phyloP scores from a whole-genome alignment of 228 moss, liverwort and hornwort species.

The Sphagnum fallax region DNA sequence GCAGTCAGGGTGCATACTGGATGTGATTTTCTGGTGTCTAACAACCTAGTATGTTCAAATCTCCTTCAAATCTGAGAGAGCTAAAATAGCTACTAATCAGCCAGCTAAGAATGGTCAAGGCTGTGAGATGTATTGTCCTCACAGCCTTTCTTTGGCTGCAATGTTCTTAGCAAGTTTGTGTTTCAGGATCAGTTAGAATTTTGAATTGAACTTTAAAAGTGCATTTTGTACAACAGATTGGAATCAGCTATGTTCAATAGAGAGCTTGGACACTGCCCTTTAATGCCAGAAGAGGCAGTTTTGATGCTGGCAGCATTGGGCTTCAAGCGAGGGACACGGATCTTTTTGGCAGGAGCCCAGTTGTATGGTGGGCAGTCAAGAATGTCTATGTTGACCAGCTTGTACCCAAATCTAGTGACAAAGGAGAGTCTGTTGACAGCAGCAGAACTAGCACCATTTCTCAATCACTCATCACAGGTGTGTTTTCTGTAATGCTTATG shows the following conservation, averaged over 20 bases:
- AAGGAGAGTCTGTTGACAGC: slow-evolving; percentile 72
- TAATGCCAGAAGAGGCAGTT: slow-evolving; percentile 92
- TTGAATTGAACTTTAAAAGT: no score
- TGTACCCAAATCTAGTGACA: slow-evolving; percentile 84
- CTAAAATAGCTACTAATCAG: no score
- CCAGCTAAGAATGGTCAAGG: no score
- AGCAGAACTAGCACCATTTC: slow-evolving; percentile 70
- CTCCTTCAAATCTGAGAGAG: no score
- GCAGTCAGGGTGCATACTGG: no score
- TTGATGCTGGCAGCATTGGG: slow-evolving; percentile 91
- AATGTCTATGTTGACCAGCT: slow-evolving; percentile 45
- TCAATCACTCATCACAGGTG: slow-evolving; percentile 77
- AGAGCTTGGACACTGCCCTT: slow-evolving; percentile 76
- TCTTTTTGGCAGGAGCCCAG: slow-evolving; percentile 82
- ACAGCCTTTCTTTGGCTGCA: no score
- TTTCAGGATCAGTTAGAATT: no score
- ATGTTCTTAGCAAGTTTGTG: no score
- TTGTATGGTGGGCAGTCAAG: slow-evolving; percentile 77
- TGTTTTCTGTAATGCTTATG: not conserved
- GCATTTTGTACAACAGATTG: slow-evolving; percentile 23
- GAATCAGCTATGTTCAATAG: slow-evolving; percentile 37
- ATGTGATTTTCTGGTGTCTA: no score
- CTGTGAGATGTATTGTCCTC: no score
- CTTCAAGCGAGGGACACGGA: slow-evolving; percentile 80
- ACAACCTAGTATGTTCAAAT: no score